Percentiles rank a stretch among this genome's conserved stretches.
Conservation (phyloP, 495 filamentous ascomycete genomes). For the Haplographium delicatum region DNA sequence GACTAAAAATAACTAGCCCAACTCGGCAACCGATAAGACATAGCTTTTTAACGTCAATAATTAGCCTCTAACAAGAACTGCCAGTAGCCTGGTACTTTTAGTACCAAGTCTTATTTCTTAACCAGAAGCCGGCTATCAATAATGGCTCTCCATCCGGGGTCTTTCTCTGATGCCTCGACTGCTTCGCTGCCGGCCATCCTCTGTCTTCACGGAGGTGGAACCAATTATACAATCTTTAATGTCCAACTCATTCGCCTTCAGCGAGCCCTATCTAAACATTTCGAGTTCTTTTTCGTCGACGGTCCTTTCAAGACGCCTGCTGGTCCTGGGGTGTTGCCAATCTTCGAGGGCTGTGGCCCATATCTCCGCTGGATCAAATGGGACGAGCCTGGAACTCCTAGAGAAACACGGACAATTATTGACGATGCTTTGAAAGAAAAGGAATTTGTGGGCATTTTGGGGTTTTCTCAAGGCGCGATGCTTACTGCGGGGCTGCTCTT, state of each 20-base stretch:
- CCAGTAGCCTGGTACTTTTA: too few relatives aligned
- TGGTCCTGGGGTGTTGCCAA: constrained; percentile 32
- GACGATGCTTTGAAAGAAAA: neutral
- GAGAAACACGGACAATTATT: constrained; percentile 9
- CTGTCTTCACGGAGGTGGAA: constrained; percentile 60
- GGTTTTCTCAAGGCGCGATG: constrained; percentile 27
- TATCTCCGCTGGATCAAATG: constrained; percentile 25
- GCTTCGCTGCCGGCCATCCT: constrained; percentile 35
- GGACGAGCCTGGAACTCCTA: neutral
- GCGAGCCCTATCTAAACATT: constrained; percentile 12
- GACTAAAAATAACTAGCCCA: too few relatives aligned
- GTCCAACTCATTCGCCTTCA: constrained; percentile 49
- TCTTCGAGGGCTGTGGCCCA: constrained; percentile 31
- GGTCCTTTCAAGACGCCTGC: constrained; percentile 26
- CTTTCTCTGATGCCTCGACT: too few relatives aligned
- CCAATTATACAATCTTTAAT: constrained; percentile 52
- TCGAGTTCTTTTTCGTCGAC: constrained; percentile 32
- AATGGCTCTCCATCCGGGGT: neutral
- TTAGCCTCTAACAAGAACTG: too few relatives aligned
- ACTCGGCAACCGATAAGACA: too few relatives aligned
- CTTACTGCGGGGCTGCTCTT: constrained; percentile 27
- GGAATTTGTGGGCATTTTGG: constrained; percentile 33
- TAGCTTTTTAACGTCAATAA: too few relatives aligned
- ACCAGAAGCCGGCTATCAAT: neutral
- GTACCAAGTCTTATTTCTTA: too few relatives aligned